Evolutionary conservation across 129 eudicot genomes (phyloP).

Genomic region (Lactuca saligna): DNA sequence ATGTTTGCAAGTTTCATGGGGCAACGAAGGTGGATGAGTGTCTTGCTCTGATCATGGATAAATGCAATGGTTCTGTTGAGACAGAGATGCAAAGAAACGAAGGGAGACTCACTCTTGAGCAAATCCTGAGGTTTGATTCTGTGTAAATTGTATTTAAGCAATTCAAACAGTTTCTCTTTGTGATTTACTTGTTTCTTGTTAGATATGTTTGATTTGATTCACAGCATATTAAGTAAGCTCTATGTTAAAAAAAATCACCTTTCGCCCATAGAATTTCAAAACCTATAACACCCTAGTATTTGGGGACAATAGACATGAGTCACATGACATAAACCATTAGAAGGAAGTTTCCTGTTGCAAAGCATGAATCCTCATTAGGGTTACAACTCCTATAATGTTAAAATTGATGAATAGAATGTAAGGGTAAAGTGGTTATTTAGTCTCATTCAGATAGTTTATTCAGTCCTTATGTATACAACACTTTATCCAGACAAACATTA

Average conservation of each 20-base stretch:
- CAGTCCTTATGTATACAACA: no score
- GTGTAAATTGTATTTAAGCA: background rate
- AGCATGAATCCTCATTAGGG: no score
- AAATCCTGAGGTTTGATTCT: slow-evolving; percentile 70
- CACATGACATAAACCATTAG: background rate
- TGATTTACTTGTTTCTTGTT: background rate
- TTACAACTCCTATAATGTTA: no score
- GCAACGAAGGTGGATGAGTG: slow-evolving; percentile 48
- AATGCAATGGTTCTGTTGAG: slow-evolving; percentile 72
- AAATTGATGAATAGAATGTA: no score
- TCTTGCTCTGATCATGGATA: slow-evolving; percentile 73
- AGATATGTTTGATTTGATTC: background rate
- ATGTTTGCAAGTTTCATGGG: slow-evolving; percentile 90
- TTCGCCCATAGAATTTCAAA: background rate
- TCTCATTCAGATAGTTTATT: no score
- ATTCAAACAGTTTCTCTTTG: no score
- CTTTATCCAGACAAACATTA: no score
- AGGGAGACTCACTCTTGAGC: slow-evolving; percentile 96
- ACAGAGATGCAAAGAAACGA: slow-evolving; percentile 83
- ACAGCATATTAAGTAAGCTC: background rate
- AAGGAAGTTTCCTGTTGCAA: no score
- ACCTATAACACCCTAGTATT: background rate
- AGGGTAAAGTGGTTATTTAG: no score
- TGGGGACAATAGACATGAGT: background rate
- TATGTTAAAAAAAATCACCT: background rate